Evolutionary conservation across 805 yeast species (phyloP), one percentile per base, ranked within the genome.

Genomic region (Zygotorulaspora danielsina): DNA sequence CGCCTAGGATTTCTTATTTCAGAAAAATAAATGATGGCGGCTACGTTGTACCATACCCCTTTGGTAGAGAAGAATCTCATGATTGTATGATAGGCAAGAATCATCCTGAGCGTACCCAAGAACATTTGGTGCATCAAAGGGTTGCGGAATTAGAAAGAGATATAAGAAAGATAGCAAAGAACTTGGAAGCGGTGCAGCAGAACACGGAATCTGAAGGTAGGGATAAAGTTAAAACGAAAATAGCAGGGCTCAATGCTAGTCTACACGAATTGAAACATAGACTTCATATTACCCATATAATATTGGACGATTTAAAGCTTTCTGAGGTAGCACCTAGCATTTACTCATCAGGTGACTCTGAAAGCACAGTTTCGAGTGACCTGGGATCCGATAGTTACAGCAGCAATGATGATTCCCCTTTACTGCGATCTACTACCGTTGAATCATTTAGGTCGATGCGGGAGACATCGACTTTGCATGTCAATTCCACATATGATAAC

Each of bases 1-100:
- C 83, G 5, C 86, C 86, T 1, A 64, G 76, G 48, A 74, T 81
- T 42, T 73, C 79, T 6, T 81, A 79, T 50, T 72, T 78, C 42
- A 61, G 84, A 44, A 81, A 80, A 28, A 59, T 62, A 51, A 71
- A 57, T 47, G 72, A 47, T 64, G 69, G 61, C 7, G 64, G 64
- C 5, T 60, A 66, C 10, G 66, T 67, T 6, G 72, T 78, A 2
- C 48, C 48, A 1, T 76, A 56, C 53, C 84, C 84, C 11, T 81
- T 81, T 64, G 84, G 83, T 5, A 65, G 67, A 21, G 83, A 75
- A 47, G 52, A 62, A 1, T 70, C 76, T 1, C 84, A 79, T 54
- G 54, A 63, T 9, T 79, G 84, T 55, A 49, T 67, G n/a, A 64
- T 78, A 42, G 81, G 75, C 1, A 49, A 55, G 3, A 67, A 67